phyloP scores from a whole-genome alignment of 768 basidiomycete species.

The Brasilioporus rufonigricans region DNA sequence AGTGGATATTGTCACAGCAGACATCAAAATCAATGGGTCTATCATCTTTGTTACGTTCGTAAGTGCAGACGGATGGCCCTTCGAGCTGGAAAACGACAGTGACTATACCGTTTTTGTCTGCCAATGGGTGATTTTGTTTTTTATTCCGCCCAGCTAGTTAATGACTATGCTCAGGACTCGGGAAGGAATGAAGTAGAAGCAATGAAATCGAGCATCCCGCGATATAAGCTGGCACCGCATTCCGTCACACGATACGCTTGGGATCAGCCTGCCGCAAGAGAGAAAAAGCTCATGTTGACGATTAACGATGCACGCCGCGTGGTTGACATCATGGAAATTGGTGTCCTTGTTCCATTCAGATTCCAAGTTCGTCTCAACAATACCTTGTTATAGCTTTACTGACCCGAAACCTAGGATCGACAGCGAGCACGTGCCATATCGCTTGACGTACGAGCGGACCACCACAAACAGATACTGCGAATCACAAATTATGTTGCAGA shows the following conservation, averaged over 20 bases:
- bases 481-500: constrained; percentile 87
- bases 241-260: constrained; percentile 75
- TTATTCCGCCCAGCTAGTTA: not conserved
- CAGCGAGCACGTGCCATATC: constrained; percentile 69
- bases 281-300: constrained; percentile 72
- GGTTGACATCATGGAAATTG: constrained; percentile 95
- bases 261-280: constrained; percentile 84
- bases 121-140: constrained; percentile 59
- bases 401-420: constrained; percentile 40
- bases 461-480: constrained; percentile 76
- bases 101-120: constrained; percentile 64
- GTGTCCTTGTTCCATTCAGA: constrained; percentile 85
- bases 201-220: constrained; percentile 36
- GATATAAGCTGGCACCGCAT: constrained; percentile 59
- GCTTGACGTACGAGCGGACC: constrained; percentile 90
- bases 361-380: constrained; percentile 54
- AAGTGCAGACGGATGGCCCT: constrained; percentile 76
- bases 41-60: constrained; percentile 84
- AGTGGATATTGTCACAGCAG: constrained; percentile 64
- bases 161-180: constrained; percentile 42
- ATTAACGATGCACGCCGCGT: constrained; percentile 60
- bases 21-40: constrained; percentile 80
- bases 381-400: not conserved
- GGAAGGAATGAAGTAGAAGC: constrained; percentile 37
- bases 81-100: constrained; percentile 86